Conservation (phyloP, 495 filamentous ascomycete genomes). For the Copromyces sp. region DNA sequence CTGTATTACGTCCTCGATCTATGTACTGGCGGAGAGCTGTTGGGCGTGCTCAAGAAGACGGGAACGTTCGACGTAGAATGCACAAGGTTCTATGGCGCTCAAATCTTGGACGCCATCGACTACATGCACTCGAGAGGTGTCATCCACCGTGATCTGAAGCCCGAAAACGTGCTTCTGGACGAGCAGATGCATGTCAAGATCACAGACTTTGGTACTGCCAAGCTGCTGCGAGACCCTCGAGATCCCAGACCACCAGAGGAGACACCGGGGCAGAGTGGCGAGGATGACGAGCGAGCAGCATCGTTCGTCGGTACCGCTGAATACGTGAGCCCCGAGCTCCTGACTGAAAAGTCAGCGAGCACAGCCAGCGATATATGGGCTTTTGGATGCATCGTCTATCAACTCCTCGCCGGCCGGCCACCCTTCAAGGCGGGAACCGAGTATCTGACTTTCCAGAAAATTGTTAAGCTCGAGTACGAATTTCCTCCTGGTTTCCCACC, state of each 20-base stretch:
- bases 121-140: slow-evolving; percentile 97
- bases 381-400: slow-evolving; percentile 99
- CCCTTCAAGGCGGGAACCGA: slow-evolving; percentile 98
- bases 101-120: slow-evolving; percentile 93
- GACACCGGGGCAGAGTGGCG: slow-evolving; percentile 40
- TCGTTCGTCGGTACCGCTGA: slow-evolving; percentile 98
- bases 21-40: slow-evolving; percentile 82
- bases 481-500: slow-evolving; percentile 86
- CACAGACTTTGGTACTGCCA: slow-evolving; percentile 97
- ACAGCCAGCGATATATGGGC: slow-evolving; percentile 98
- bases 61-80: slow-evolving; percentile 94
- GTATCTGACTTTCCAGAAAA: slow-evolving; percentile 97
- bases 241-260: slow-evolving; percentile 42
- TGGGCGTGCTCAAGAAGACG: slow-evolving; percentile 89
- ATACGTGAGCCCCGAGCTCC: slow-evolving; percentile 92
- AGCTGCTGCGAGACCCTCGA: slow-evolving; percentile 66
- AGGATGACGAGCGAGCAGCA: slow-evolving; percentile 62
- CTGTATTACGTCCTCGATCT: slow-evolving; percentile 96
- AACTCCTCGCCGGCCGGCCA: slow-evolving; percentile 83
- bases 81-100: slow-evolving; percentile 85
- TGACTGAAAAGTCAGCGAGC: slow-evolving; percentile 92
- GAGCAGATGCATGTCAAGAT: slow-evolving; percentile 97
- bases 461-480: slow-evolving; percentile 85
- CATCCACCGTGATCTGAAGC: slow-evolving; percentile 95
- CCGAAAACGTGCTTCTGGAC: slow-evolving; percentile 93